Conservation (phyloP, 2,329 filamentous ascomycete species). For the Aspergillus sp. region DNA sequence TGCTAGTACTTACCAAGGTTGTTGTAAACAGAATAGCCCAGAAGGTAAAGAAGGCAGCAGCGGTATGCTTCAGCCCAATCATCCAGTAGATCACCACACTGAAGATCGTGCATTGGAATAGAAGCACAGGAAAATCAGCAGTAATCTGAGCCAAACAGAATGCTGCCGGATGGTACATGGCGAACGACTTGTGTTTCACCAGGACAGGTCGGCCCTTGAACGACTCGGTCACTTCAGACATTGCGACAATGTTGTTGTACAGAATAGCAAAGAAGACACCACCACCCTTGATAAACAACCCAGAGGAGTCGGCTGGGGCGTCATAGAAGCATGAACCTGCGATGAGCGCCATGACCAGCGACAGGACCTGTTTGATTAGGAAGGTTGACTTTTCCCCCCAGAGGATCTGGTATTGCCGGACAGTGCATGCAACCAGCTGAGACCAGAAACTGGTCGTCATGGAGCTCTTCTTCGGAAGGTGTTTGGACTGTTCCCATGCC, state of each 20-base stretch:
- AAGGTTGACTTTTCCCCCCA: constrained; percentile 66
- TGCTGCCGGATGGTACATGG: constrained; percentile 55
- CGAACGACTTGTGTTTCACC: constrained; percentile 59
- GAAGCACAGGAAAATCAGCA: constrained; percentile 55
- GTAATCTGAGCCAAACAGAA: constrained; percentile 46
- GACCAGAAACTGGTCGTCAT: constrained; percentile 54
- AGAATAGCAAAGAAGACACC: constrained; percentile 65
- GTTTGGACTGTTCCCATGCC: constrained; percentile 54
- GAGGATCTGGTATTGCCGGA: constrained; percentile 64
- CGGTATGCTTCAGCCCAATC: constrained; percentile 55
- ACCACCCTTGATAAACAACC: constrained; percentile 64
- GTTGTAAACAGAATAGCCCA: constrained; percentile 55
- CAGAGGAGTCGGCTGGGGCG: constrained; percentile 56
- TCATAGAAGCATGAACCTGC: constrained; percentile 68
- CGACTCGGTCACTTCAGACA: constrained; percentile 66
- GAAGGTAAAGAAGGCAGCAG: constrained; percentile 61
- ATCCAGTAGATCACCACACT: constrained; percentile 64
- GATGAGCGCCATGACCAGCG: constrained; percentile 60
- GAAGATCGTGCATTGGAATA: constrained; percentile 62
- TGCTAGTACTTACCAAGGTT: constrained; percentile 47
- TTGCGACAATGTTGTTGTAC: constrained; percentile 59
- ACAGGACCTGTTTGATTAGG: constrained; percentile 61
- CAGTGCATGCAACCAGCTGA: constrained; percentile 57
- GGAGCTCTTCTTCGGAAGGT: constrained; percentile 54
- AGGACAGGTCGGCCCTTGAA: constrained; percentile 61